Evolutionary conservation across 805 yeast species (phyloP).

Genomic region (Myxozyma kluyveri): DNA sequence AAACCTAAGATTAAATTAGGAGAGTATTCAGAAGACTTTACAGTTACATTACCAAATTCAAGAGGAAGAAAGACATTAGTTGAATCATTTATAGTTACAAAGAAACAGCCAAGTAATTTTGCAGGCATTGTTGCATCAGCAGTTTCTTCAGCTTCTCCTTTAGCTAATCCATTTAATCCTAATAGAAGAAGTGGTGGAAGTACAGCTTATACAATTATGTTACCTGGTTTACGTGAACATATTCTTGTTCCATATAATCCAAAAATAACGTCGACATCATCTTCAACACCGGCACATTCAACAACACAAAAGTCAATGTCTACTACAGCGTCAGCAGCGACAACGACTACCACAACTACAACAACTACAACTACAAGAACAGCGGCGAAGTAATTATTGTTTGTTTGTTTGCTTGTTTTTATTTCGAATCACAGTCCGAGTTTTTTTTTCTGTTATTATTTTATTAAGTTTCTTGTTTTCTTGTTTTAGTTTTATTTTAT

Average conservation of each 20-base stretch:
- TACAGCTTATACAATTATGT: constrained; percentile 24
- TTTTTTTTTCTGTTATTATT: no score
- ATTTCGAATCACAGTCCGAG: no score
- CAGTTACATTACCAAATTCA: not conserved
- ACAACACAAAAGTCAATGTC: no score
- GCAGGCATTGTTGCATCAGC: constrained; percentile 25
- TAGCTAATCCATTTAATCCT: constrained; percentile 28
- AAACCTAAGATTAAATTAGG: not conserved
- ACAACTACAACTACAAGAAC: no score
- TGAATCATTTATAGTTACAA: constrained; percentile 9
- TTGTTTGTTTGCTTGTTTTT: no score
- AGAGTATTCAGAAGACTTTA: not conserved
- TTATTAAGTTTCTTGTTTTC: no score
- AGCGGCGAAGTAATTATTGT: no score
- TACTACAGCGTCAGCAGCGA: no score
- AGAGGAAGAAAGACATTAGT: not conserved
- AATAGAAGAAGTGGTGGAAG: constrained; percentile 24
- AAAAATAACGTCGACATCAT: no score
- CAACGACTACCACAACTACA: no score
- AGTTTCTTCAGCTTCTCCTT: constrained; percentile 28
- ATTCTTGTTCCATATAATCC: constrained; percentile 3
- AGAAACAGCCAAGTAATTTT: constrained; percentile 15
- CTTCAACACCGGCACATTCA: no score
- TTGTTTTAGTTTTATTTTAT: no score
- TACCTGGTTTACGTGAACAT: constrained; percentile 25